Evolutionary conservation across 257 asterid genomes (phyloP), one percentile per base, ranked within the genome.

Genomic region (Mitragyna speciosa): DNA sequence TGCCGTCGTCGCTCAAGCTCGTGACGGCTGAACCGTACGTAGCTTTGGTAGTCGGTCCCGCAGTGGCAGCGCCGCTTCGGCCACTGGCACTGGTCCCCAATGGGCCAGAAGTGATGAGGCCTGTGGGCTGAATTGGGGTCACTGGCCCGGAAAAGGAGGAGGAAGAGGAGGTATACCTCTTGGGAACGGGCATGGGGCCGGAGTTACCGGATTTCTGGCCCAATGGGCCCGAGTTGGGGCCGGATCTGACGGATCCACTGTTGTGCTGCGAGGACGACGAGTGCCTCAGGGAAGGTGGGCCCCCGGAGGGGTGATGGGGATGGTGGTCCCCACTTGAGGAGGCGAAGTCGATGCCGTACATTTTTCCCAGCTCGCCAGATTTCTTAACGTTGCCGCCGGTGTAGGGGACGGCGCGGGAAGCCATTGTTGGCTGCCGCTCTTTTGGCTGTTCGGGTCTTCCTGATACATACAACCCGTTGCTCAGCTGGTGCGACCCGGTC

Each of bases 331-430:
- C 89, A 20, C 78, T 43, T 14, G 61, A 3, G 2, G 83, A 39
- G 24, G 89, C 79, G 65, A 82, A 79, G 76, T 87, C 97, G 76
- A 94, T 82, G 47, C 98, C 98, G 83, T 91, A 91, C 98, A 94
- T 94, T 82, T 89, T 92, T 0, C 97, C 98, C 36, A 94, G 89
- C 86, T 94, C 98, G 1, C 98, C 98, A 64, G 98, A 94, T 31
- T 86, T 92, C 90, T 92, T 92, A 28, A 94, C 94, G 77, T 94
- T 97, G 8, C 98, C 98, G 78, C 97, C 98, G 72, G 97, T 94
- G 84, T 94, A 94, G 0, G 96, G 96, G 2, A 88, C 89, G 72
- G 97, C 92, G 43, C 97, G 91, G 12, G 98, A 86, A 14, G 89
- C 89, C 88, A 91, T 87, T 75, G 92, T 89, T 0, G 92, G 96